phyloP scores from a whole-genome alignment of 192 early-diverging fungal genomes.

The Spizellomyces punctatus region DNA sequence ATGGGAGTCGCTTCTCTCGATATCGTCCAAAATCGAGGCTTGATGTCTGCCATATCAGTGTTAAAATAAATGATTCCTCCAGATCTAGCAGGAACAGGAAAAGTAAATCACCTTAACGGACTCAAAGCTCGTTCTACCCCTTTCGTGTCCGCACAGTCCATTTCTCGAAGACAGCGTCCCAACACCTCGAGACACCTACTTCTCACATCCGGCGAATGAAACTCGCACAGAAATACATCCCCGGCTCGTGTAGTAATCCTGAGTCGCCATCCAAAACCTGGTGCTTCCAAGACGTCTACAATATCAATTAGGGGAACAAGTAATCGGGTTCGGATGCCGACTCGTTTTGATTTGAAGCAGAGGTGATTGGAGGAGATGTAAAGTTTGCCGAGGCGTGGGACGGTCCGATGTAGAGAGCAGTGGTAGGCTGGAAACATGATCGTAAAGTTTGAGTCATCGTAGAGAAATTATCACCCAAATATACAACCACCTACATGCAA shows the following conservation, averaged over 20 bases:
- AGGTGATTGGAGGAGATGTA: slow-evolving; percentile 66
- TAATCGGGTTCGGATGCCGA: slow-evolving; percentile 55
- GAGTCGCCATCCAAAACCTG: background rate
- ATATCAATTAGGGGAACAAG: slow-evolving; percentile 54
- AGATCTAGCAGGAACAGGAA: too few relatives aligned
- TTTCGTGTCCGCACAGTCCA: too few relatives aligned
- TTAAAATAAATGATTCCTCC: too few relatives aligned
- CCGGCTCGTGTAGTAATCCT: background rate
- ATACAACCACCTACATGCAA: background rate
- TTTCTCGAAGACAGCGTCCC: too few relatives aligned
- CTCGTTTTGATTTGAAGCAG: slow-evolving; percentile 61
- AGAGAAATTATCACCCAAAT: too few relatives aligned
- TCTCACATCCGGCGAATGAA: background rate
- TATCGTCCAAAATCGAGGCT: slow-evolving; percentile 28
- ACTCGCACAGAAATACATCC: background rate
- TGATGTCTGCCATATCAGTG: background rate
- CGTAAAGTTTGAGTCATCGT: too few relatives aligned
- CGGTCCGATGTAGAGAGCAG: slow-evolving; percentile 49
- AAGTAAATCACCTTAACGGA: too few relatives aligned
- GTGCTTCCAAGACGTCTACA: background rate
- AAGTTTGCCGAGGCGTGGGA: slow-evolving; percentile 62
- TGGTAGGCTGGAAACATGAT: slow-evolving; percentile 30
- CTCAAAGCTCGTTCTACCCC: too few relatives aligned
- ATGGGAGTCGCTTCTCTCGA: slow-evolving; percentile 8
- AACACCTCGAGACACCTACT: background rate